Evolutionary conservation across 2,329 filamentous ascomycete genomes (phyloP).

Genomic region (Colletotrichum caudatum): DNA sequence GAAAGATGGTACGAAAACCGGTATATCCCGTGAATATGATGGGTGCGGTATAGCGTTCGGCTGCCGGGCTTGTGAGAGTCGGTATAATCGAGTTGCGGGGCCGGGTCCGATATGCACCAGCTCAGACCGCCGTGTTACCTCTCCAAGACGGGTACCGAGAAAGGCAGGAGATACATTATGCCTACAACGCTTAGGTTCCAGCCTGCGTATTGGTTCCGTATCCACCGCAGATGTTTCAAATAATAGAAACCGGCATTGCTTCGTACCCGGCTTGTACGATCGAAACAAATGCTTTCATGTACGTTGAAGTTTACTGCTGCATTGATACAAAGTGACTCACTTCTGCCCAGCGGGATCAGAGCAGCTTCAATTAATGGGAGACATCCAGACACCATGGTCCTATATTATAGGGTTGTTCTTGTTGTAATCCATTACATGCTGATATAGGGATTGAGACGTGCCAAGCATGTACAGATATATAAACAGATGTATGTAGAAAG

Average conservation of each 20-base stretch:
- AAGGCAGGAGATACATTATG: neutral
- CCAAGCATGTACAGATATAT: neutral
- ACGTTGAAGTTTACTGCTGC: neutral
- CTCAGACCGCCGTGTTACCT: neutral
- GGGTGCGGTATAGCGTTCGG: neutral
- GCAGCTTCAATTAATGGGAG: neutral
- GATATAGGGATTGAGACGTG: neutral
- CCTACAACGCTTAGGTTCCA: neutral
- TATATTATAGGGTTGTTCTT: neutral
- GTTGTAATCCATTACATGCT: neutral
- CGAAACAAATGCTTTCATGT: too few species aligned
- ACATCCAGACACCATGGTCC: neutral
- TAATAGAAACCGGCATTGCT: neutral
- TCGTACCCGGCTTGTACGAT: neutral
- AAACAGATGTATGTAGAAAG: neutral
- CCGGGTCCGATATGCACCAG: neutral
- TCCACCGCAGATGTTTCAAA: neutral
- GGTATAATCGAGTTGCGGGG: neutral
- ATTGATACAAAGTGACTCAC: neutral
- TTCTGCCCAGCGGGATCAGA: neutral
- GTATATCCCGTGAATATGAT: neutral
- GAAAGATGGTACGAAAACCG: too few species aligned
- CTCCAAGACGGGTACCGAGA: neutral
- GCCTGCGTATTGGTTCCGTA: neutral
- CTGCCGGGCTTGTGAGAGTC: neutral